Conservation (phyloP, 768 basidiomycete species). For the Hydnomerulius pinastri region DNA sequence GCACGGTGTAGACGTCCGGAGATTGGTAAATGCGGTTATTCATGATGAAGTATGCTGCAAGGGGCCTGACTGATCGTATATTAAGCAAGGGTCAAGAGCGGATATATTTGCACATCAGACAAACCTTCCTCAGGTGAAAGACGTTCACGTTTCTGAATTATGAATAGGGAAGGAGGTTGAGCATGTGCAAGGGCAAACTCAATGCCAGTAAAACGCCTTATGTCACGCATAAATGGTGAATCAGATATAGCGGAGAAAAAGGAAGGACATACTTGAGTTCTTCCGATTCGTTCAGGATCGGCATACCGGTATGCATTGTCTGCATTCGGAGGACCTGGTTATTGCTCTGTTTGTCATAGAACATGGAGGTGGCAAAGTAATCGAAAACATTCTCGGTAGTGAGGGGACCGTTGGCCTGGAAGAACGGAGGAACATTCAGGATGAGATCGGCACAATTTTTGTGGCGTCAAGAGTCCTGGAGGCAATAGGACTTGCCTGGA, state of each 20-base stretch:
- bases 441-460: background rate
- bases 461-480: background rate
- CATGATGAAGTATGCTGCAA: constrained; percentile 86
- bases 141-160: constrained; percentile 88
- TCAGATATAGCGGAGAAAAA: background rate
- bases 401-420: constrained; percentile 74
- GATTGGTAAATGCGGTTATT: constrained; percentile 89
- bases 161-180: constrained; percentile 77
- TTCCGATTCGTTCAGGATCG: constrained; percentile 77
- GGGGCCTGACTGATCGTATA: constrained; percentile 57
- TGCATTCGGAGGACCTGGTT: constrained; percentile 95
- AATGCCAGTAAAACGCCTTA: constrained; percentile 81
- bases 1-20: constrained; percentile 79
- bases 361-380: constrained; percentile 89
- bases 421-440: background rate
- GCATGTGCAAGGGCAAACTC: constrained; percentile 87
- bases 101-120: constrained; percentile 20
- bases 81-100: background rate
- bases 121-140: constrained; percentile 81
- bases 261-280: constrained; percentile 69
- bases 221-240: constrained; percentile 6
- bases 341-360: constrained; percentile 93
- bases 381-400: constrained; percentile 81
- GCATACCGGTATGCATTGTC: constrained; percentile 80
- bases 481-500: constrained; percentile 51